A percentile compares a stretch with the other conserved stretches of the same genome.
Evolutionary conservation across 208 protist genomes (phyloP).

Genomic region (Trypanosoma caninum): DNA sequence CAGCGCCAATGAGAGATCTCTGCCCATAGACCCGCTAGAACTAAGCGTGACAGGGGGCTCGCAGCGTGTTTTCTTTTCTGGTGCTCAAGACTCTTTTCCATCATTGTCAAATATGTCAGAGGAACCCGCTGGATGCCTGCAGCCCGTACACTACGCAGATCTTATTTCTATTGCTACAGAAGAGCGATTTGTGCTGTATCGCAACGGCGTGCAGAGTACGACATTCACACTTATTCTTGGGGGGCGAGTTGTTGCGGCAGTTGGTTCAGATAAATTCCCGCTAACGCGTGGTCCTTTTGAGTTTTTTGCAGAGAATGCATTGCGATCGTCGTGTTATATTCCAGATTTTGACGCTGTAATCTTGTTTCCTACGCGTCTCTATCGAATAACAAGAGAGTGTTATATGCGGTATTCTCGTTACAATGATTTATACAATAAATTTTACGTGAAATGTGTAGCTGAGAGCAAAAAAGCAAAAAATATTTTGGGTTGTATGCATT

Average conservation of each 20-base stretch:
- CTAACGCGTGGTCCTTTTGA: constrained; percentile 58
- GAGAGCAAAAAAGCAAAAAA: background rate
- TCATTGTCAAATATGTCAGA: background rate
- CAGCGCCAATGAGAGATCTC: background rate
- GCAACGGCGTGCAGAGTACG: constrained; percentile 40
- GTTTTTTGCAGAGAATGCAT: constrained; percentile 69
- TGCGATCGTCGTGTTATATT: constrained; percentile 53
- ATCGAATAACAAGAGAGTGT: constrained; percentile 43
- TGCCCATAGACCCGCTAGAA: too few relatives aligned
- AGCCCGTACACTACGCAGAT: constrained; percentile 25
- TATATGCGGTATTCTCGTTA: constrained; percentile 62
- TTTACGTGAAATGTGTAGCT: background rate
- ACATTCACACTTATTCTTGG: constrained; percentile 73
- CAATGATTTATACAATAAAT: constrained; percentile 31
- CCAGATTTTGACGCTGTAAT: constrained; percentile 82
- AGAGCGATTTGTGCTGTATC: constrained; percentile 63
- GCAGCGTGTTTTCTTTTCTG: too few relatives aligned
- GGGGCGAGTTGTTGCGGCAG: constrained; percentile 63
- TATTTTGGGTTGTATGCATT: background rate
- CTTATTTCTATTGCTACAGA: constrained; percentile 41
- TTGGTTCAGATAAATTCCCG: constrained; percentile 54
- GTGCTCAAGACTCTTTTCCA: background rate
- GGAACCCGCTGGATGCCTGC: background rate
- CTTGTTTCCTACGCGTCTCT: constrained; percentile 54
- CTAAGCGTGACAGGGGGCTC: background rate